Evolutionary conservation across 139 green algal genomes (phyloP).

Genomic region (Pleodorina starrii): DNA sequence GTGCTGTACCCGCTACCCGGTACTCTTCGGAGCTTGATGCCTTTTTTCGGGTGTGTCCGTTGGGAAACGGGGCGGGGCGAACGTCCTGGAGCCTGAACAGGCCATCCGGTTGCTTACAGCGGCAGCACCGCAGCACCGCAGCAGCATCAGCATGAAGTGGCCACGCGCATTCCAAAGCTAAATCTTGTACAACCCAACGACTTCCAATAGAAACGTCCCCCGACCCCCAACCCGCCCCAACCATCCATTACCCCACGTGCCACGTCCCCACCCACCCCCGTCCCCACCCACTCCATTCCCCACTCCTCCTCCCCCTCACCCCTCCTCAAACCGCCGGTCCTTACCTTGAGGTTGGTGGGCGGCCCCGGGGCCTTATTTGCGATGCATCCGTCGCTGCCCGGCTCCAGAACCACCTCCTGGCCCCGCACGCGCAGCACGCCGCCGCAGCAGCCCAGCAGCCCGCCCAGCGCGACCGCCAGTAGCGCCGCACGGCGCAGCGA

Average conservation of each 20-base stretch:
- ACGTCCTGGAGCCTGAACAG: no score
- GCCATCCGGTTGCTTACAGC: no score
- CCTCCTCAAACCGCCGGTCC: no score
- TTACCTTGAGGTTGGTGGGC: not conserved
- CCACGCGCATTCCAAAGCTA: no score
- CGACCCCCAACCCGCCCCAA: not conserved
- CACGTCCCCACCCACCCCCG: not conserved
- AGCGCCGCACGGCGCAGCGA: not conserved
- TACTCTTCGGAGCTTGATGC: no score
- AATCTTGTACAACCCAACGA: not conserved
- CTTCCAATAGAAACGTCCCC: not conserved
- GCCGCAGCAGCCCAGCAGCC: constrained; percentile 16
- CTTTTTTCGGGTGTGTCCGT: no score
- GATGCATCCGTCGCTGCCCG: constrained; percentile 10
- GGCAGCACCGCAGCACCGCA: no score
- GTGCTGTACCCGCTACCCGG: no score
- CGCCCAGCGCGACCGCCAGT: not conserved
- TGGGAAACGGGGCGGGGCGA: no score
- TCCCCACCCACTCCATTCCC: not conserved
- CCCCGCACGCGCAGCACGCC: not conserved
- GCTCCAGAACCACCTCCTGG: not conserved
- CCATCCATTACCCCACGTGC: not conserved
- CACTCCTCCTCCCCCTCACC: not conserved
- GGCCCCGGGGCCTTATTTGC: not conserved
- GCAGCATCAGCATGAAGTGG: no score